Base-by-base conservation (phyloP, 2,329 filamentous ascomycete species). In the Ceratocystis eucalypticola region DNA sequence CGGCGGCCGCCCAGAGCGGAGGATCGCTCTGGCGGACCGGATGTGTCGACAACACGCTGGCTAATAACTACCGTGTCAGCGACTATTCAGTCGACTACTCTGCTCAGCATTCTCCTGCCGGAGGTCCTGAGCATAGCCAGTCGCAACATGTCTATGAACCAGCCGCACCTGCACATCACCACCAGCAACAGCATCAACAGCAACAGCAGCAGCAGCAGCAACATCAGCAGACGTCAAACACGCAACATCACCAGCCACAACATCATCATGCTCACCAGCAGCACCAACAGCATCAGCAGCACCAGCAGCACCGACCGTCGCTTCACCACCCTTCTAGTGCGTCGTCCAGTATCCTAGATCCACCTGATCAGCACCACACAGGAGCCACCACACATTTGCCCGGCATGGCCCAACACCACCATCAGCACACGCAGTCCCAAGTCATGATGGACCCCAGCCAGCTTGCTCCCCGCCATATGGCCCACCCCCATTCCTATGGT, bases 11-110 rank as follows among this genome's bases (percentile, higher is more conserved):
- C 84, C 84, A 85, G 85, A 83, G 86, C 85, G 84, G 48, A 41
- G 53, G 79, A 78, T 82, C 81, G 85, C 85, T 88, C 86, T 88
- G 85, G 86, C 84, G 84, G 84, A 82, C 84, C 84, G 84, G 82
- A 88, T 88, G 84, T 77, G 82, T 83, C 77, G 82, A 80, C 80
- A 83, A 79, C 82, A 87, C 83, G 80, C 84, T 88, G 84, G 85
- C 84, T 81, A 82, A 84, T 81, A 84, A 86, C 77, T 89, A 89
- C 80, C 84, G 85, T 82, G 80, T 84, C 78, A 82, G 81, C 76
- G 84, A 86, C 80, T 88, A 88, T 81, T 83, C 87, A 83, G 85
- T 88, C 82, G 84, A 87, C 76, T 89, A 88, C 79, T 81, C 85
- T 78, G 79, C 84, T 75, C 86, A 87, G 78, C 83, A 81, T 74